These are phyloP conservation scores for Spizellomyces sp. DNA, from an alignment of 192 early-diverging fungal genomes.

Conservation along the genomic window DNA sequence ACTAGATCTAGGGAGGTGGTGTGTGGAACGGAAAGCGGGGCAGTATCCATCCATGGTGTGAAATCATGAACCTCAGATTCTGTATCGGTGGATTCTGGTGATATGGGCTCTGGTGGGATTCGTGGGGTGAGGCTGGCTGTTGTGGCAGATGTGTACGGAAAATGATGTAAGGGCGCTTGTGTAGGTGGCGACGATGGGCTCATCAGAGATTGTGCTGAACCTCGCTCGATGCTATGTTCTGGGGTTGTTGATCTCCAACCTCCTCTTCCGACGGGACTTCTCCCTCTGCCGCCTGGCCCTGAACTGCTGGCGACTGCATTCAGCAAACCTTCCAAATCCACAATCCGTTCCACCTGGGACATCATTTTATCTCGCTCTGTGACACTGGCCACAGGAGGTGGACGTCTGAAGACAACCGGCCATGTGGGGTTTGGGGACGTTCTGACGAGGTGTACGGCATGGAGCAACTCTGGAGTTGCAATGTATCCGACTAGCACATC, in stretches of 20 bases:
- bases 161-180: neutral
- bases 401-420: conserved; percentile 24
- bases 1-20: conserved; percentile 85
- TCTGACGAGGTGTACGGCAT: conserved; percentile 46
- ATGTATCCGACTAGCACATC: conserved; percentile 73
- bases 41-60: conserved; percentile 58
- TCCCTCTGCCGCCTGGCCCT: too few species aligned
- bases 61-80: conserved; percentile 26
- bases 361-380: conserved; percentile 7
- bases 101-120: neutral
- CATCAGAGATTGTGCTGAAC: neutral
- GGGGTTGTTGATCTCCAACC: too few species aligned
- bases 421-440: neutral
- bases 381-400: neutral
- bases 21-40: conserved; percentile 73
- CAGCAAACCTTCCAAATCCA: too few species aligned
- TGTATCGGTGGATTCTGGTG: too few species aligned
- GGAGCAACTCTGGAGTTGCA: conserved; percentile 74
- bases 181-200: neutral
- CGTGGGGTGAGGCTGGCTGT: neutral
- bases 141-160: neutral
- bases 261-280: too few species aligned
- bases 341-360: neutral
- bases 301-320: too few species aligned
- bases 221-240: too few species aligned